These are phyloP conservation scores for Dalechampia spathulata DNA, from an alignment of 441 rosid species.

Conservation along the genomic window DNA sequence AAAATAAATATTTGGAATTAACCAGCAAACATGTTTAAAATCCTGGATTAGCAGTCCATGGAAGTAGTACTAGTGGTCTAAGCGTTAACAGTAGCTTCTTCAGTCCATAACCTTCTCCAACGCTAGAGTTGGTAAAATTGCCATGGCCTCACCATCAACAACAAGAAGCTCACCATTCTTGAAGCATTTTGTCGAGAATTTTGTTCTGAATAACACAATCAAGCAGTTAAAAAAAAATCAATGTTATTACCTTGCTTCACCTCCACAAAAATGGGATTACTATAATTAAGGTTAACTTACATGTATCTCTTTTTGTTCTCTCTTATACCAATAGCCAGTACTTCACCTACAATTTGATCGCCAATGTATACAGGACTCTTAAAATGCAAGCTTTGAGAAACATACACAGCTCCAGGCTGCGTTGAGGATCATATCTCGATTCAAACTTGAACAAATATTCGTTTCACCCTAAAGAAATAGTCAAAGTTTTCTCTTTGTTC, in stretches of 20 bases:
- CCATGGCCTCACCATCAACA: conserved; percentile 71
- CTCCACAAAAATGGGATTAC: not conserved
- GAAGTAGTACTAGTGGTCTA: no score
- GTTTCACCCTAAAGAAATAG: not conserved
- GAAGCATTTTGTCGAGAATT: conserved; percentile 72
- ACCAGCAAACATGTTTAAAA: no score
- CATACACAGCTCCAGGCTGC: conserved; percentile 87
- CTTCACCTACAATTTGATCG: conserved; percentile 50
- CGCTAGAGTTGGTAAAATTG: conserved; percentile 47
- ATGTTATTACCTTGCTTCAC: not conserved
- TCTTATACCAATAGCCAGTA: conserved; percentile 47
- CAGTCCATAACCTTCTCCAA: conserved; percentile 14
- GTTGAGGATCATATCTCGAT: no score
- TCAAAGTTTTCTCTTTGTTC: no score
- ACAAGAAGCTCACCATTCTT: conserved; percentile 48
- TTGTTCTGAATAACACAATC: conserved; percentile 37
- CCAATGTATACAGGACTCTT: conserved; percentile 62
- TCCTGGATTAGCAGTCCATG: not conserved
- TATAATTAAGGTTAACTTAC: conserved; percentile 27
- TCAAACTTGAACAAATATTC: not conserved
- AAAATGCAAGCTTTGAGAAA: conserved; percentile 74
- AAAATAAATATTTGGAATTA: no score
- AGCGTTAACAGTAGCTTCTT: conserved; percentile 3
- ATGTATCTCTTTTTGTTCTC: conserved; percentile 50
- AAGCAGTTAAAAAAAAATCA: not conserved